Evolutionary conservation across 495 filamentous ascomycete genomes (phyloP).

Genomic region (Hypoxylon fragiforme): DNA sequence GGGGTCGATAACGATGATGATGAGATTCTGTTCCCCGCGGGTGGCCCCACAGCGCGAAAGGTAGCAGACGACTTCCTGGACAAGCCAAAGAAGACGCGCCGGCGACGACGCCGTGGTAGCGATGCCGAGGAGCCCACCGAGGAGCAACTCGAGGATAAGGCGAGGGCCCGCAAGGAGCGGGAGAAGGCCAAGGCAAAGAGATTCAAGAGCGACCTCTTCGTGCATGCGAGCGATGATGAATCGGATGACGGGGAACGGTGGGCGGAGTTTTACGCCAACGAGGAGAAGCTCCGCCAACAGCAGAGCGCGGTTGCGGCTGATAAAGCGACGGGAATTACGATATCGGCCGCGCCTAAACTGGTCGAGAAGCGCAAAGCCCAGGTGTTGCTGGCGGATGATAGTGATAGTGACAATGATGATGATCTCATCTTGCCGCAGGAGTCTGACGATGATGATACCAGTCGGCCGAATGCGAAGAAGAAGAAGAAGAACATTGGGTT

Average conservation of each 20-base stretch:
- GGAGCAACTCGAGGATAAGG: slow-evolving; percentile 48
- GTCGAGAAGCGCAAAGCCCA: slow-evolving; percentile 31
- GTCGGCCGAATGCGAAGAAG: slow-evolving; percentile 11
- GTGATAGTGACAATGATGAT: slow-evolving; percentile 42
- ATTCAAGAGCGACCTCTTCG: slow-evolving; percentile 83
- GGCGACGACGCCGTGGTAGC: slow-evolving; percentile 44
- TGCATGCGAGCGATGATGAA: slow-evolving; percentile 80
- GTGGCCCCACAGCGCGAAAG: slow-evolving; percentile 61
- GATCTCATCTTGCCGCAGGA: slow-evolving; percentile 24
- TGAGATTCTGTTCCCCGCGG: slow-evolving; percentile 64
- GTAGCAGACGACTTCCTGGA: slow-evolving; percentile 51
- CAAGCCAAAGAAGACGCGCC: slow-evolving; percentile 50
- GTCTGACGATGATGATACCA: slow-evolving; percentile 32
- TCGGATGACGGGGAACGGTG: slow-evolving; percentile 68
- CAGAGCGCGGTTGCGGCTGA: slow-evolving; percentile 33
- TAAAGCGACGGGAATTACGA: slow-evolving; percentile 20
- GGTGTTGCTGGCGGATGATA: slow-evolving; percentile 25
- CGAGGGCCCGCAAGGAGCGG: slow-evolving; percentile 56
- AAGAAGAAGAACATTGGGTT: slow-evolving; percentile 33
- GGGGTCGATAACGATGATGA: slow-evolving; percentile 62
- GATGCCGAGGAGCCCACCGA: slow-evolving; percentile 53
- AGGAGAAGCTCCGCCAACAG: slow-evolving; percentile 54
- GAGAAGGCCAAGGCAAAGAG: slow-evolving; percentile 67
- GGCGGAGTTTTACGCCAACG: slow-evolving; percentile 65
- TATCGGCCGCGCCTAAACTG: slow-evolving; percentile 15